Conservation (phyloP, 345 rosid genomes). For the Anacardium occidentale region DNA sequence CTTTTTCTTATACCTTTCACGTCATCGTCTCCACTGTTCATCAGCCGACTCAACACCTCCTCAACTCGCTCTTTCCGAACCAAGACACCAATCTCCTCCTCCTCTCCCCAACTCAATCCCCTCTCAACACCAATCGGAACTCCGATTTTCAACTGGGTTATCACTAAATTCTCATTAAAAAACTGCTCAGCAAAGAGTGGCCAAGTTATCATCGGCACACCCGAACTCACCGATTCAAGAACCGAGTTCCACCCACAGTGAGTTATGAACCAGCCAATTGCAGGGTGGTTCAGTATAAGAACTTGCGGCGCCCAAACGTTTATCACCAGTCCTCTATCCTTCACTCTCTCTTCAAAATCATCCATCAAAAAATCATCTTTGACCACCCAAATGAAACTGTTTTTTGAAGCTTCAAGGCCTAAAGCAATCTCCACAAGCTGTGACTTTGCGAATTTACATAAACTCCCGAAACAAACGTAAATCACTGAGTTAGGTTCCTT, state of each 20-base stretch:
- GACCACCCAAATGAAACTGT: background rate
- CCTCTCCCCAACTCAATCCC: conserved; percentile 2
- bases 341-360: background rate
- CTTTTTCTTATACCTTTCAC: background rate
- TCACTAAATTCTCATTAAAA: conserved; percentile 1
- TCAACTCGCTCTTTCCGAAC: conserved; percentile 8
- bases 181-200: conserved; percentile 10
- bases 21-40: background rate
- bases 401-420: conserved; percentile 6
- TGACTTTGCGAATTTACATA: background rate
- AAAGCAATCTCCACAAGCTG: conserved; percentile 1
- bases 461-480: conserved; percentile 7
- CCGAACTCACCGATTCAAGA: background rate
- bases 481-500: conserved; percentile 4
- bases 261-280: background rate
- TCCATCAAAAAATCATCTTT: background rate
- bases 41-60: conserved; percentile 8
- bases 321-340: background rate
- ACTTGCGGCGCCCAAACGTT: background rate
- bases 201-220: conserved; percentile 4
- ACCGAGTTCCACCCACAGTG: conserved; percentile 4
- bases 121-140: background rate
- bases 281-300: conserved; percentile 2
- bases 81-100: conserved; percentile 5
- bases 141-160: background rate